phyloP scores from a whole-genome alignment of 1,284 basidiomycete genomes.

The Pterula multifida region DNA sequence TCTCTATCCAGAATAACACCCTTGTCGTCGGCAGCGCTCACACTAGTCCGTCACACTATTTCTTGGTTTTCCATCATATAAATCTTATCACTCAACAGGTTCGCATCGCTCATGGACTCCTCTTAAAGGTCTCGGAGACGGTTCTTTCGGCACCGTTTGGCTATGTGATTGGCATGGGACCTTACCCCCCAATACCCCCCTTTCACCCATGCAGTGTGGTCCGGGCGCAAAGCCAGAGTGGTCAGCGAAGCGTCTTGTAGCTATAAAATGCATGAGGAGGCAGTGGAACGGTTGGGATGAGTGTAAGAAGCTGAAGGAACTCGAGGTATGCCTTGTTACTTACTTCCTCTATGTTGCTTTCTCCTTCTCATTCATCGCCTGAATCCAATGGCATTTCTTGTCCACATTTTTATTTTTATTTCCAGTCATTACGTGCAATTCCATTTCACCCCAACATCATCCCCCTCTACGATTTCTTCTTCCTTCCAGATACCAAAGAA shows the following conservation, averaged over 20 bases:
- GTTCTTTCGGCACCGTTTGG: slow-evolving; percentile 96
- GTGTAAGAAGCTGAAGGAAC: slow-evolving; percentile 90
- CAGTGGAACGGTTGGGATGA: slow-evolving; percentile 97
- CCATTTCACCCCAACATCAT: slow-evolving; percentile 96
- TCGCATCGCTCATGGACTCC: slow-evolving; percentile 51
- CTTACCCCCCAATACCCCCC: slow-evolving; percentile 75
- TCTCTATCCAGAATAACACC: slow-evolving; percentile 50
- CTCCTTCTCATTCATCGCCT: background rate
- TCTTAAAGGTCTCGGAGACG: slow-evolving; percentile 89
- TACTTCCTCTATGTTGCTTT: slow-evolving; percentile 10
- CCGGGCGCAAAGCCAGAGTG: slow-evolving; percentile 87
- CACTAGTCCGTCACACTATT: slow-evolving; percentile 33
- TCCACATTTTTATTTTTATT: slow-evolving; percentile 10
- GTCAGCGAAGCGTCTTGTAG: slow-evolving; percentile 89
- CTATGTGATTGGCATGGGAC: slow-evolving; percentile 98
- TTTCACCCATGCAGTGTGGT: slow-evolving; percentile 87
- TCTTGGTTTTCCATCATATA: slow-evolving; percentile 10
- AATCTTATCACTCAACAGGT: slow-evolving; percentile 20
- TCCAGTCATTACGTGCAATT: slow-evolving; percentile 85
- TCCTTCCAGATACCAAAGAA: slow-evolving; percentile 85
- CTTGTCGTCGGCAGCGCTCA: slow-evolving; percentile 61
- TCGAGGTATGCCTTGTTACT: slow-evolving; percentile 57
- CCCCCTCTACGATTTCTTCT: slow-evolving; percentile 97
- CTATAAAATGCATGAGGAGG: slow-evolving; percentile 98
- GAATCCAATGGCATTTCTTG: slow-evolving; percentile 9